Conservation (phyloP, 2,329 filamentous ascomycete species). For the Exophiala alcalophila region DNA sequence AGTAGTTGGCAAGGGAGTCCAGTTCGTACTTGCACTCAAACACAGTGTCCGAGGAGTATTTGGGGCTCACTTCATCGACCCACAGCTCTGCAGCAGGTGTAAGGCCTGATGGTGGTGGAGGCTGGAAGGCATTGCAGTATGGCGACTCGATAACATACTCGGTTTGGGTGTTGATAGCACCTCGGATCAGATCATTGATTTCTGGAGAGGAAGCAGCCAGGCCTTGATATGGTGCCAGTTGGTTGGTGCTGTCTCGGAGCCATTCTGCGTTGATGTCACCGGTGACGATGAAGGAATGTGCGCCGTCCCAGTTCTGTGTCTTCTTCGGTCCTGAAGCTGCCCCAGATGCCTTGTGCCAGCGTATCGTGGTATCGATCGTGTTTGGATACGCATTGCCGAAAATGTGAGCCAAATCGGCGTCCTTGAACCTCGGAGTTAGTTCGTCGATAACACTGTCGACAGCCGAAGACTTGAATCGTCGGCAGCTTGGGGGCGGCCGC, state of each 20-base stretch:
- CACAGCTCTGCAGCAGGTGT: constrained; percentile 62
- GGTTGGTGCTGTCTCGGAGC: constrained; percentile 86
- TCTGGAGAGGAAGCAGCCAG: constrained; percentile 60
- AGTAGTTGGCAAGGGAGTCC: constrained; percentile 88
- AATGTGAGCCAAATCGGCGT: constrained; percentile 84
- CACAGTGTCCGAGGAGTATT: constrained; percentile 76
- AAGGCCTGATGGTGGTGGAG: constrained; percentile 77
- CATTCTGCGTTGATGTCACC: constrained; percentile 91
- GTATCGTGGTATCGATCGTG: constrained; percentile 82
- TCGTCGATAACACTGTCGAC: constrained; percentile 5
- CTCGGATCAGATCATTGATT: constrained; percentile 76
- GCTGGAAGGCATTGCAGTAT: constrained; percentile 98
- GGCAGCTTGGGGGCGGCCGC: not conserved
- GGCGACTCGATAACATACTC: constrained; percentile 92
- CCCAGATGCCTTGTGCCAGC: constrained; percentile 72
- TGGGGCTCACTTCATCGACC: constrained; percentile 77
- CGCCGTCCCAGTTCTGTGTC: constrained; percentile 74
- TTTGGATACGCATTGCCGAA: constrained; percentile 96
- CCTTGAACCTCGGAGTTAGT: constrained; percentile 60
- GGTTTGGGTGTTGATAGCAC: constrained; percentile 91
- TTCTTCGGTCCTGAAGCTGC: no score
- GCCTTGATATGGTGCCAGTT: constrained; percentile 81
- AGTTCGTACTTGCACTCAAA: constrained; percentile 99
- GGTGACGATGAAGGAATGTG: constrained; percentile 89
- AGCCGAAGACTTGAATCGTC: constrained; percentile 6